A percentile compares a stretch with the other conserved stretches of the same genome.
Conservation (phyloP, 208 protist genomes). For the Leishmania guyanensis region DNA sequence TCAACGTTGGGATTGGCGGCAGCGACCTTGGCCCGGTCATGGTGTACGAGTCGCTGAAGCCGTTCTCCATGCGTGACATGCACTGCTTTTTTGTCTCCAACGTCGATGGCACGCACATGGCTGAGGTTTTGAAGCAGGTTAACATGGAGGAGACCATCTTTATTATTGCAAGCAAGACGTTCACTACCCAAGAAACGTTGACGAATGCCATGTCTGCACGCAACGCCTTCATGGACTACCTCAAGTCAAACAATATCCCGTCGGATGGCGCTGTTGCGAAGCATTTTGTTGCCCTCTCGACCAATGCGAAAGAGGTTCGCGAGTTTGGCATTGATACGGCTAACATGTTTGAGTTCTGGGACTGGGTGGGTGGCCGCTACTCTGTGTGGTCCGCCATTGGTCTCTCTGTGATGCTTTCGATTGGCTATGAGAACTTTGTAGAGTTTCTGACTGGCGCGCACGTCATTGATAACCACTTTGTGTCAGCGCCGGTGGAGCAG, state of each 20-base stretch:
- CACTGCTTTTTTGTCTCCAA: conserved; percentile 96
- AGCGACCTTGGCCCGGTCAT: conserved; percentile 96
- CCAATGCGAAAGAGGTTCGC: conserved; percentile 89
- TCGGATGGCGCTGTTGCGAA: conserved; percentile 85
- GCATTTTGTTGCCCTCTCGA: conserved; percentile 98
- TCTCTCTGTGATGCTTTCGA: conserved; percentile 93
- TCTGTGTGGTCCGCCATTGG: conserved; percentile 98
- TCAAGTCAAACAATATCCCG: conserved; percentile 46
- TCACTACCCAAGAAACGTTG: conserved; percentile 97
- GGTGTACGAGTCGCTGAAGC: conserved; percentile 95
- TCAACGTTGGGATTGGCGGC: conserved; percentile 98
- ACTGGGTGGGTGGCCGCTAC: conserved; percentile 98
- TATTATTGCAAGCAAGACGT: conserved; percentile 97
- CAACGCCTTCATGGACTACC: conserved; percentile 81
- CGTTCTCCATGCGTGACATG: conserved; percentile 68
- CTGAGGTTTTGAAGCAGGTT: conserved; percentile 84
- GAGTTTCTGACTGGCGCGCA: conserved; percentile 93
- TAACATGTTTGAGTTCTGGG: conserved; percentile 99
- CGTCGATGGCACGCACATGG: conserved; percentile 96
- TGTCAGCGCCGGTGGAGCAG: conserved; percentile 56
- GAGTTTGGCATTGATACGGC: conserved; percentile 96
- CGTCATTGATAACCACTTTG: conserved; percentile 84
- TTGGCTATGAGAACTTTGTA: conserved; percentile 96
- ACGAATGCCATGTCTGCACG: conserved; percentile 94
- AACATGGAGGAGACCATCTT: conserved; percentile 96